Evolutionary conservation across 495 filamentous ascomycete genomes (phyloP).

Genomic region (Jackrogersella minutella): DNA sequence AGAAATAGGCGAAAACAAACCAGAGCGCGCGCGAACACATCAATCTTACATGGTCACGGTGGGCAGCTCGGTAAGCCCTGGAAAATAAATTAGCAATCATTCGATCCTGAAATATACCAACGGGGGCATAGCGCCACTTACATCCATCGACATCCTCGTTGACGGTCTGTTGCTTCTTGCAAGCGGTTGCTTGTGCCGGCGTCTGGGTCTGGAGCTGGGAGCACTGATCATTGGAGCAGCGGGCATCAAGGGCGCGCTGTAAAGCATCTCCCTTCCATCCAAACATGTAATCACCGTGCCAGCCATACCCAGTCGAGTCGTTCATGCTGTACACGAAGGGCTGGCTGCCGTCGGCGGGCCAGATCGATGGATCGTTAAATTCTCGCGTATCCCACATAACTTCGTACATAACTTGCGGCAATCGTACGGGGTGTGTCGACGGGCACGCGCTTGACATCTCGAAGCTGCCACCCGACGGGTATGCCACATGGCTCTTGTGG

Average conservation of each 20-base stretch:
- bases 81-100: slow-evolving; percentile 16
- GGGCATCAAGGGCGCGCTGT: slow-evolving; percentile 51
- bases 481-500: slow-evolving; percentile 54
- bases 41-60: slow-evolving; percentile 24
- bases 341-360: slow-evolving; percentile 51
- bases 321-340: slow-evolving; percentile 46
- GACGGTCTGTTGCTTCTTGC: slow-evolving; percentile 49
- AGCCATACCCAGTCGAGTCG: slow-evolving; percentile 48
- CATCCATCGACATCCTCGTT: slow-evolving; percentile 52
- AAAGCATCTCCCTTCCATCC: slow-evolving; percentile 55
- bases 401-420: slow-evolving; percentile 55
- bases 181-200: slow-evolving; percentile 48
- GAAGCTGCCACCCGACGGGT: slow-evolving; percentile 40
- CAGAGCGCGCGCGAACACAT: neutral
- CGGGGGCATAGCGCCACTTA: slow-evolving; percentile 27
- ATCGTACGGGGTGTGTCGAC: slow-evolving; percentile 46
- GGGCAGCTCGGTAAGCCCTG: slow-evolving; percentile 37
- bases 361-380: slow-evolving; percentile 51
- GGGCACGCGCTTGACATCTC: slow-evolving; percentile 49
- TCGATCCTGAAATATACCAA: neutral
- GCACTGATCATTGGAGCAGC: slow-evolving; percentile 46
- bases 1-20: slow-evolving; percentile 14
- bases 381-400: slow-evolving; percentile 50
- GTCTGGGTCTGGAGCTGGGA: slow-evolving; percentile 47
- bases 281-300: slow-evolving; percentile 57